A percentile compares a stretch with the other conserved stretches of the same genome.
Evolutionary conservation across 352 stramenopile species (phyloP).

Genomic region (Vaucheria bursata): DNA sequence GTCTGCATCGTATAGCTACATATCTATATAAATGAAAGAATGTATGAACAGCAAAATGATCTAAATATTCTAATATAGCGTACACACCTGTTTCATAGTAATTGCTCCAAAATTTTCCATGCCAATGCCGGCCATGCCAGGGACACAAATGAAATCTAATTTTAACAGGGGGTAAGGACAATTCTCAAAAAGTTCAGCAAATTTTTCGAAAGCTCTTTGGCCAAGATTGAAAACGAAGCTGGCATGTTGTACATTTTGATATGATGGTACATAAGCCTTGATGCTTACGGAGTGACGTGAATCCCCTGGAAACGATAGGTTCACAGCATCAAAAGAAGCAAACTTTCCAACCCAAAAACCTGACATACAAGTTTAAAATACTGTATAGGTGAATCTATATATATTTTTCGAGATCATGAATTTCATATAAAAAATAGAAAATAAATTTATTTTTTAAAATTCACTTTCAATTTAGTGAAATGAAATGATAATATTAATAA

Average conservation of each 20-base stretch:
- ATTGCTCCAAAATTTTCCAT: constrained; percentile 49
- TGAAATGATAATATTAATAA: no score
- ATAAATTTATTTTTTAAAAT: no score
- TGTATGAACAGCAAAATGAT: no score
- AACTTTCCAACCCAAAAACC: constrained; percentile 45
- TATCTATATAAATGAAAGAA: no score
- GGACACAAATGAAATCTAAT: constrained; percentile 44
- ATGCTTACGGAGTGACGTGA: constrained; percentile 18
- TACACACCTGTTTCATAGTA: constrained; percentile 29
- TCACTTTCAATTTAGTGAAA: no score
- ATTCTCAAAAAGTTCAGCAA: constrained; percentile 28
- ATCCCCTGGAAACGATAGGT: background rate
- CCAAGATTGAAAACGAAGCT: constrained; percentile 34
- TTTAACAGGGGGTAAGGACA: constrained; percentile 35
- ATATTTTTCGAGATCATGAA: background rate
- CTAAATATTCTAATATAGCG: no score
- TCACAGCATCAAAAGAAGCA: constrained; percentile 10
- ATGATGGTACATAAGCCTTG: constrained; percentile 26
- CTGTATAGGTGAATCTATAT: constrained; percentile 10
- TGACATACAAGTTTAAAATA: constrained; percentile 39
- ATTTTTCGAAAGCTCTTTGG: constrained; percentile 36
- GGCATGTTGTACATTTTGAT: constrained; percentile 10
- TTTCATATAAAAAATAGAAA: no score
- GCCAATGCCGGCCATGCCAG: constrained; percentile 41
- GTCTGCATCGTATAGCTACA: no score